These are phyloP conservation scores for Didymella sp. DNA, from an alignment of 2,329 filamentous ascomycete genomes.

Conservation along the genomic window DNA sequence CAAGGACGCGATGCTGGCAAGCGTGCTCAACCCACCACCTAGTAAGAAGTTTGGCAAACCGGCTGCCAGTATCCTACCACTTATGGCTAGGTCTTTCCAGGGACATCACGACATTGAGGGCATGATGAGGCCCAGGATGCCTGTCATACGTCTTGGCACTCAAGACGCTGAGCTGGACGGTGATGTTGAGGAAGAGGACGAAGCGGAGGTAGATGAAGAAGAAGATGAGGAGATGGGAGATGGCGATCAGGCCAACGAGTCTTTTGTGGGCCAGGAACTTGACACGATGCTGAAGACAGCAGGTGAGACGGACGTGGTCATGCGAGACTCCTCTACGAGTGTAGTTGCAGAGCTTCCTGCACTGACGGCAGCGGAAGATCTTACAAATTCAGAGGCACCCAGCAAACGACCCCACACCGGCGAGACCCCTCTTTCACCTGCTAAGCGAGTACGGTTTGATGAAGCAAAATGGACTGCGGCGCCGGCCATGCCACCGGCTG, in stretches of 20 bases:
- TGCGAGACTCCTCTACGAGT: slow-evolving; percentile 26
- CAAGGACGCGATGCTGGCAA: slow-evolving; percentile 77
- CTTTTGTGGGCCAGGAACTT: slow-evolving; percentile 49
- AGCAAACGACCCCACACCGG: slow-evolving; percentile 37
- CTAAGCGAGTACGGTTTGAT: slow-evolving; percentile 39
- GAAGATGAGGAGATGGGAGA: slow-evolving; percentile 26
- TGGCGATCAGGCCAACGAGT: slow-evolving; percentile 61
- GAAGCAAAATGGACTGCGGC: slow-evolving; percentile 17
- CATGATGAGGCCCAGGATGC: slow-evolving; percentile 63
- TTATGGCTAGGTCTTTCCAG: slow-evolving; percentile 72
- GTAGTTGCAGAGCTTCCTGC: slow-evolving; percentile 11
- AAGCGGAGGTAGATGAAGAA: slow-evolving; percentile 27
- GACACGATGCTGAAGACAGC: slow-evolving; percentile 33
- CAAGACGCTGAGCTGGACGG: slow-evolving; percentile 33
- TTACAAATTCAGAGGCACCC: slow-evolving; percentile 14
- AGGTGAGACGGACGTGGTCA: slow-evolving; percentile 15
- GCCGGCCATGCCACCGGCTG: slow-evolving; percentile 10
- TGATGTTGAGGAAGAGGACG: slow-evolving; percentile 35
- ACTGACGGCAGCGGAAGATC: not conserved
- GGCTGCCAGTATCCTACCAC: slow-evolving; percentile 78
- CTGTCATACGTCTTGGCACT: slow-evolving; percentile 46
- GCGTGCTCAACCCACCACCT: slow-evolving; percentile 77
- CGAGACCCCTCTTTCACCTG: slow-evolving; percentile 30
- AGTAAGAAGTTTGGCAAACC: slow-evolving; percentile 66
- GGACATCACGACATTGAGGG: slow-evolving; percentile 73